phyloP scores from a whole-genome alignment of 441 rosid species.

The Populus trichocarpa region DNA sequence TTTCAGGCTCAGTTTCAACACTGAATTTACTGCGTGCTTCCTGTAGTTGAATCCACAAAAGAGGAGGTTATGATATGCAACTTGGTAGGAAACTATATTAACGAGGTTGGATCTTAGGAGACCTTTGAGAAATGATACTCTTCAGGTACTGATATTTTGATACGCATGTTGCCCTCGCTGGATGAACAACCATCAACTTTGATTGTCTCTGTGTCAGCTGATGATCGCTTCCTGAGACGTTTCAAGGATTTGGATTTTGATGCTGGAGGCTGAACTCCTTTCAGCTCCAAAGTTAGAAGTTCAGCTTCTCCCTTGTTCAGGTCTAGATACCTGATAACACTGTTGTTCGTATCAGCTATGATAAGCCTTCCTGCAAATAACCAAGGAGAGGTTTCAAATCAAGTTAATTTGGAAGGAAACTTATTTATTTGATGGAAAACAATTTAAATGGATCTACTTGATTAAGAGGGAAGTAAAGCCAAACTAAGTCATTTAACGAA shows the following conservation, averaged over 20 bases:
- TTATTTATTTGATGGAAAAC: not conserved
- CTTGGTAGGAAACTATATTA: not conserved
- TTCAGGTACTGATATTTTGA: constrained; percentile 67
- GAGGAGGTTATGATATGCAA: constrained; percentile 3
- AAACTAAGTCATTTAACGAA: not conserved
- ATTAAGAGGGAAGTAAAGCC: not conserved
- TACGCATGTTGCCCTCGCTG: constrained; percentile 53
- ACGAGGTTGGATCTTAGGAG: not conserved
- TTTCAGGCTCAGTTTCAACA: constrained; percentile 75
- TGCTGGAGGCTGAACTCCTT: constrained; percentile 76
- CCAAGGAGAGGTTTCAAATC: constrained; percentile 5
- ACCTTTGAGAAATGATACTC: constrained; percentile 97
- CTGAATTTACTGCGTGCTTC: constrained; percentile 80
- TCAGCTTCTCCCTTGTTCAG: constrained; percentile 49
- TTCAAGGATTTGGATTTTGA: constrained; percentile 61
- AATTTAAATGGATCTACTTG: not conserved
- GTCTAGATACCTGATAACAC: constrained; percentile 70
- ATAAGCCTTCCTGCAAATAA: constrained; percentile 62
- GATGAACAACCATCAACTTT: constrained; percentile 57
- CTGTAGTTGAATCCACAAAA: constrained; percentile 34
- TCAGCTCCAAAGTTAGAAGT: constrained; percentile 75
- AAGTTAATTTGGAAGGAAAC: not conserved
- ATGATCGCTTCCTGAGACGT: constrained; percentile 71
- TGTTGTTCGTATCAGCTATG: constrained; percentile 94
- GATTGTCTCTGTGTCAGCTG: constrained; percentile 65